Conservation (phyloP, 345 rosid species). For the Orychophragmus violaceus region DNA sequence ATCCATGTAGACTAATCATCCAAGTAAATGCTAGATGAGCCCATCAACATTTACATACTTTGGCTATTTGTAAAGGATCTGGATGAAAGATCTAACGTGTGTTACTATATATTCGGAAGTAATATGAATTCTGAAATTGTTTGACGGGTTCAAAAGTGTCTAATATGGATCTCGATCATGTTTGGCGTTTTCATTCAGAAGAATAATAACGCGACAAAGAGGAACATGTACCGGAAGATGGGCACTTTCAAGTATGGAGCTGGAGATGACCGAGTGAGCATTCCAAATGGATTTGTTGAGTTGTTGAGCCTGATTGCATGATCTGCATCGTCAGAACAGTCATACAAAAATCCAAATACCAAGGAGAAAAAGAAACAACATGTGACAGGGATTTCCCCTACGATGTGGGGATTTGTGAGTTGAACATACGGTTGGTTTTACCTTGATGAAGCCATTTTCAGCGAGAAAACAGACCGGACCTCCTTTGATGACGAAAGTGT, state of each 20-base stretch:
- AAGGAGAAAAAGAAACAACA: too few species aligned
- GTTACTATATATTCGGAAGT: too few species aligned
- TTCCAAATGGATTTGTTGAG: constrained; percentile 79
- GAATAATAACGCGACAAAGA: background rate
- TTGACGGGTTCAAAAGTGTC: background rate
- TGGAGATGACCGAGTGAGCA: constrained; percentile 61
- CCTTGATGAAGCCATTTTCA: constrained; percentile 88
- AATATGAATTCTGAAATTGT: background rate
- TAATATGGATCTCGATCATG: background rate
- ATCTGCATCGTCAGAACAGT: constrained; percentile 48
- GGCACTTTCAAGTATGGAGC: constrained; percentile 68
- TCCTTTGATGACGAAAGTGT: constrained; percentile 80
- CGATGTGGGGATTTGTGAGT: too few species aligned
- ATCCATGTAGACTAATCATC: background rate
- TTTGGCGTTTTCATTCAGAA: background rate
- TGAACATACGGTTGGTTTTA: constrained; percentile 20
- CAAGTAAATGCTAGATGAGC: background rate
- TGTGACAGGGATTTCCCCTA: background rate
- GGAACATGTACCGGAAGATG: constrained; percentile 48
- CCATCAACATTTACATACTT: background rate
- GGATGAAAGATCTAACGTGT: background rate
- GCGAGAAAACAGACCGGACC: constrained; percentile 59
- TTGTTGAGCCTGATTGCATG: constrained; percentile 75
- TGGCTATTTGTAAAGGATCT: background rate
- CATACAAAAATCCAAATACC: background rate